phyloP scores from a whole-genome alignment of 768 basidiomycete genomes.

The Termitomyces sp. region DNA sequence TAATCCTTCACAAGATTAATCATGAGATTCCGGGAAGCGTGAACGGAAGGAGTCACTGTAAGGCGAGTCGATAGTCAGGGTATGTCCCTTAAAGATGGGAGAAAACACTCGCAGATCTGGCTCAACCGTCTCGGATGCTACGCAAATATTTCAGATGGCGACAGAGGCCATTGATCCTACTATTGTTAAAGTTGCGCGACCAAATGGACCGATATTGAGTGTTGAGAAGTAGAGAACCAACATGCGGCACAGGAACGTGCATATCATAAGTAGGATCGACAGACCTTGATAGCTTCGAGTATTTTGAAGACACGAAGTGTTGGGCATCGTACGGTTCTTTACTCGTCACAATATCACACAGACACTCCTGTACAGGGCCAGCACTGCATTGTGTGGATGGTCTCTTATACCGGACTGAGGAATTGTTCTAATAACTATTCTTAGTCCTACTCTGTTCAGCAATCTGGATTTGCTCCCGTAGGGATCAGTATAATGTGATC shows the following conservation, averaged over 20 bases:
- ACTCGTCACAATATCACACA: no score
- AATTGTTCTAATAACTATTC: no score
- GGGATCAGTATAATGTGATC: no score
- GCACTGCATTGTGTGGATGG: no score
- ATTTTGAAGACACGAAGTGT: constrained; percentile 19
- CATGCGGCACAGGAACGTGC: background rate
- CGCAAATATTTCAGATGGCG: background rate
- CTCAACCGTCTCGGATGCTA: background rate
- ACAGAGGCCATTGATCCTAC: accelerated
- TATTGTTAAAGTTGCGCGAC: background rate
- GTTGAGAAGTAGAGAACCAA: background rate
- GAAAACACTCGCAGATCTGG: background rate
- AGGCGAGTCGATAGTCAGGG: background rate
- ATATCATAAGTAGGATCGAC: constrained; percentile 11
- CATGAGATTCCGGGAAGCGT: background rate
- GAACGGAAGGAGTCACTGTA: background rate
- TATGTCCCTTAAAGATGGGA: background rate
- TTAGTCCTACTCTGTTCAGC: no score
- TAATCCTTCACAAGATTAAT: background rate
- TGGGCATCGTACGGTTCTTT: no score
- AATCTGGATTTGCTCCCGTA: no score
- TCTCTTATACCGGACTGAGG: no score
- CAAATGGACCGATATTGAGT: background rate
- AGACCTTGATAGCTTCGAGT: constrained; percentile 4
- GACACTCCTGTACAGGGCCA: no score